A percentile compares a stretch with the other conserved stretches of the same genome.
Evolutionary conservation across 768 basidiomycete genomes (phyloP).

Genomic region (Tricholoma sp.): DNA sequence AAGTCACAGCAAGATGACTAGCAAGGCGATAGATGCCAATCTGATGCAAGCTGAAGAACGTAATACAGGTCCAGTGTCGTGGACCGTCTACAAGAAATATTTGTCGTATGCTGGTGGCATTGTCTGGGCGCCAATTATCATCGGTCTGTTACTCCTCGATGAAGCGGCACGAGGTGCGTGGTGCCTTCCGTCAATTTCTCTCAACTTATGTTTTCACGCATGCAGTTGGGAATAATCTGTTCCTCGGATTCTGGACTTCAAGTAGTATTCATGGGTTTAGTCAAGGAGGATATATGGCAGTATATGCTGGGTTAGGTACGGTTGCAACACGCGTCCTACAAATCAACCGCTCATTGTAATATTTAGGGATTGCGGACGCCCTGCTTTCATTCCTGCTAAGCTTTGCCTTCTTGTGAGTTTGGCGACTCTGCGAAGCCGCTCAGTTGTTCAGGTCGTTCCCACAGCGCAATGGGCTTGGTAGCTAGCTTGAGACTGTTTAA

Average conservation of each 20-base stretch:
- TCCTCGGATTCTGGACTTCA: conserved; percentile 71
- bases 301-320: conserved; percentile 42
- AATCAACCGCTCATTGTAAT: background rate
- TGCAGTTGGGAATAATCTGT: conserved; percentile 45
- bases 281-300: conserved; percentile 65
- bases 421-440: background rate
- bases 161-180: background rate
- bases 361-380: conserved; percentile 41
- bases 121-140: background rate
- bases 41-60: conserved; percentile 57
- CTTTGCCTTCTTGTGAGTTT: conserved; percentile 44
- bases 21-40: conserved; percentile 24
- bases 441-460: background rate
- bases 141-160: background rate
- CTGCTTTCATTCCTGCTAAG: conserved; percentile 46
- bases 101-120: background rate
- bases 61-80: conserved; percentile 45
- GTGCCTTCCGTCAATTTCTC: background rate
- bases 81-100: conserved; percentile 45
- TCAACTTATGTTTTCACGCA: background rate
- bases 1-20: conserved; percentile 9
- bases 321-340: background rate
- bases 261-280: conserved; percentile 45
- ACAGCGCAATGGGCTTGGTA: conserved; percentile 24
- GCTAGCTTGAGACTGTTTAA: conserved; percentile 50